Evolutionary conservation across 768 basidiomycete species (phyloP), one percentile per base, ranked within the genome.

Genomic region (Pisolithus sp.): DNA sequence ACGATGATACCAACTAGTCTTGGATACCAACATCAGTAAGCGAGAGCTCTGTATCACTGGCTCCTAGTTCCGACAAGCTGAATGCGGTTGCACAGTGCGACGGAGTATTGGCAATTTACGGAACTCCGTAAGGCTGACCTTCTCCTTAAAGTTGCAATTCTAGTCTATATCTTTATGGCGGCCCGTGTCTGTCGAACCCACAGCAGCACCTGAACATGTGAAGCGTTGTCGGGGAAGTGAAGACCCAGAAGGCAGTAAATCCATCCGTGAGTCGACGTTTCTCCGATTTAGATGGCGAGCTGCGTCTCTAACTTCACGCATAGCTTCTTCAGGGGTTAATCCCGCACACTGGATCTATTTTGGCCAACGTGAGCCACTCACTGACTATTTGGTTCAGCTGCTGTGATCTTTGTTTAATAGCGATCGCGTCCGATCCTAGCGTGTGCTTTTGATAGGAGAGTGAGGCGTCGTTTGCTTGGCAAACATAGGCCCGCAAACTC

Each of bases 281-380:
- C 24, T 15, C 8, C 8, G 45, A 45, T 41, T 31, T 5, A 31
- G 9, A 39, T 20, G 17, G 43, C 40, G n/a, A 53, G 39, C 4
- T 34, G 52, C 10, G 13, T 18, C 26, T 15, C 28, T 30, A 4
- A 30, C 28, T 8, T 38, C 24, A 34, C 42, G 6, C 15, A 17
- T 42, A 78, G 78, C 69, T 17, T 75, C 77, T 12, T 75, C 68
- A 13, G 76, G 76, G 28, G 73, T 76, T 52, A 78, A 76, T 51
- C 65, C 64, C 5, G 68, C 73, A n/a, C 78, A 80, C 46, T 54
- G 69, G 43, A 44, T 72, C 13, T 78, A 80, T 55, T 78, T 79
- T 54, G 67, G 59, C 9, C 74, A 77, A 63, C 62, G 77, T 78
- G 51, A 58, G 66, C 56, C 7, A 9, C 30, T 50, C 23, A 5